Evolutionary conservation across 345 rosid species (phyloP).

Genomic region (Citrus unshiu): DNA sequence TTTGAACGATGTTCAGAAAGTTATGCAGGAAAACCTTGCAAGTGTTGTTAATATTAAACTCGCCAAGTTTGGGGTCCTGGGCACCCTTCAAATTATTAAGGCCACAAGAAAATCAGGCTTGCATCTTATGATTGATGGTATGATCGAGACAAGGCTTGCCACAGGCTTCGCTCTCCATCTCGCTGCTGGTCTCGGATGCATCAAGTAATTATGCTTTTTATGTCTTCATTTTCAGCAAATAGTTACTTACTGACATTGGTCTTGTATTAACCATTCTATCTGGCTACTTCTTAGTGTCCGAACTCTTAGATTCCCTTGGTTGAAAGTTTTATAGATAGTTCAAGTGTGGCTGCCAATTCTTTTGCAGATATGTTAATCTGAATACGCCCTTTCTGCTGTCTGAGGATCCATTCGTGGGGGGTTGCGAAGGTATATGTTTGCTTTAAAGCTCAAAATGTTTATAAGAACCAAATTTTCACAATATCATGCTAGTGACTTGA

Average conservation of each 20-base stretch:
- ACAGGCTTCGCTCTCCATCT: constrained; percentile 95
- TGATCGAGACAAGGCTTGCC: constrained; percentile 88
- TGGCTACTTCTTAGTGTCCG: background rate
- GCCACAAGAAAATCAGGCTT: constrained; percentile 55
- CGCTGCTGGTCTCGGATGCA: constrained; percentile 86
- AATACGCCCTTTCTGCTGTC: constrained; percentile 80
- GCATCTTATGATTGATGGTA: constrained; percentile 81
- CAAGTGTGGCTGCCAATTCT: background rate
- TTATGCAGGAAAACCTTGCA: constrained; percentile 53
- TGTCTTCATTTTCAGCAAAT: background rate
- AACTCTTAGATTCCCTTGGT: background rate
- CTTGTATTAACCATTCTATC: background rate
- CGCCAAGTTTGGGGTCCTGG: constrained; percentile 72
- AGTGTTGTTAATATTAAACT: constrained; percentile 78
- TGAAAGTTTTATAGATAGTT: background rate
- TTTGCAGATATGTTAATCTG: constrained; percentile 63
- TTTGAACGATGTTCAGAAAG: constrained; percentile 61
- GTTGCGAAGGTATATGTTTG: constrained; percentile 64
- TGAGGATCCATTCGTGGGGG: constrained; percentile 77
- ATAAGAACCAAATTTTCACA: background rate
- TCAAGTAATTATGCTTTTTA: constrained; percentile 41
- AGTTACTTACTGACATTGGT: background rate
- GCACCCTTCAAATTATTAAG: constrained; percentile 69
- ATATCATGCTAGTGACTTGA: background rate
- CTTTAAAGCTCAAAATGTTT: background rate